phyloP scores from a whole-genome alignment of 2,329 filamentous ascomycete genomes.

The Claviceps sp. region DNA sequence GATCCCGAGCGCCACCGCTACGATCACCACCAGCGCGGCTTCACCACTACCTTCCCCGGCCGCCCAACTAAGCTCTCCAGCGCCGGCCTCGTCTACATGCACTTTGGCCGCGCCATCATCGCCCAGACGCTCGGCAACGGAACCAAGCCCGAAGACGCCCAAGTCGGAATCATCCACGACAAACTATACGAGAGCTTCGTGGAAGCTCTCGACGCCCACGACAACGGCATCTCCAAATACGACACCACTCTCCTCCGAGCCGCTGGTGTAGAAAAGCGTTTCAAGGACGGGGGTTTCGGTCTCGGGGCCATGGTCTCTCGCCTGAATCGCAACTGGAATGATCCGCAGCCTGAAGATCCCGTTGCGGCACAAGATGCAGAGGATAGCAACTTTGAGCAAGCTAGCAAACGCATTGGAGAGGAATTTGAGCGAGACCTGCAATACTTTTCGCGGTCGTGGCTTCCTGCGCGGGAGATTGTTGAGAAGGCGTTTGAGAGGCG shows the following conservation, averaged over 20 bases:
- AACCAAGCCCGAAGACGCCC: slow-evolving; percentile 36
- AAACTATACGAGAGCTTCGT: slow-evolving; percentile 91
- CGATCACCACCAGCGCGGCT: slow-evolving; percentile 95
- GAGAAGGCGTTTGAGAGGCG: slow-evolving; percentile 61
- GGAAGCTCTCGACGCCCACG: slow-evolving; percentile 92
- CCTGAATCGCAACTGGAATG: slow-evolving; percentile 72
- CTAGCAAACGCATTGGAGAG: slow-evolving; percentile 74
- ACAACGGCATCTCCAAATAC: slow-evolving; percentile 84
- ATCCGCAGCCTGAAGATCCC: slow-evolving; percentile 38
- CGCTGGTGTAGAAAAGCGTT: slow-evolving; percentile 68
- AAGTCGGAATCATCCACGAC: slow-evolving; percentile 64
- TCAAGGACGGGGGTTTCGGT: slow-evolving; percentile 69
- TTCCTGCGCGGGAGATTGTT: slow-evolving; percentile 74
- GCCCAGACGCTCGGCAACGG: slow-evolving; percentile 29
- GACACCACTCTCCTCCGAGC: slow-evolving; percentile 55
- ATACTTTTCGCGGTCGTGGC: slow-evolving; percentile 64
- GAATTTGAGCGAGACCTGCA: slow-evolving; percentile 74
- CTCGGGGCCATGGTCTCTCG: slow-evolving; percentile 74
- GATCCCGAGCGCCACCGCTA: slow-evolving; percentile 64
- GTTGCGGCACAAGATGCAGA: slow-evolving; percentile 54
- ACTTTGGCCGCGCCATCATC: slow-evolving; percentile 81
- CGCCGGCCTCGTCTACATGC: slow-evolving; percentile 87
- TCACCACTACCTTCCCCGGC: slow-evolving; percentile 71
- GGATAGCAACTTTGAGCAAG: slow-evolving; percentile 64
- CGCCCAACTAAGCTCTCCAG: slow-evolving; percentile 82